These are phyloP conservation scores for Coemansia sp. DNA, from an alignment of 192 early-diverging fungal species.

Conservation along the genomic window DNA sequence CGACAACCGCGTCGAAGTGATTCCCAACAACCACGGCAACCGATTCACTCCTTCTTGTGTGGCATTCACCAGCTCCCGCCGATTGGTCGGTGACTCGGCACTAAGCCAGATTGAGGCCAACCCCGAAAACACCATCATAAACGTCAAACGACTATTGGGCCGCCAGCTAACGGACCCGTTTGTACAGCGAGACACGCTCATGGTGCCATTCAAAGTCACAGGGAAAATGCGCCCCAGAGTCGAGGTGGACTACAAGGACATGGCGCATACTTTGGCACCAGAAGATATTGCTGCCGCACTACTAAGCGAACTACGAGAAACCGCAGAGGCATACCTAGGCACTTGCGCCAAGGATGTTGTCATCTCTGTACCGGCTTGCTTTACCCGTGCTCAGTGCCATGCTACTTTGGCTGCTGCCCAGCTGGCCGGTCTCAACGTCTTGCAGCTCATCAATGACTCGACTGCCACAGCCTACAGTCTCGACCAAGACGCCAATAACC, in stretches of 20 bases:
- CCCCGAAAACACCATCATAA: constrained; percentile 97
- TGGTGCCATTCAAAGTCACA: constrained; percentile 96
- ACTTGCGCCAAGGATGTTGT: constrained; percentile 84
- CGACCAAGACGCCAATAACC: constrained; percentile 88
- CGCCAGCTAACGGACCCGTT: constrained; percentile 87
- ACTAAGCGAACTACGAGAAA: constrained; percentile 97
- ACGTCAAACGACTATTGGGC: constrained; percentile 96
- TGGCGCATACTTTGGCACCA: constrained; percentile 93
- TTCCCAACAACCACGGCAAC: constrained; percentile 99
- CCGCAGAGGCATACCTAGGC: constrained; percentile 91
- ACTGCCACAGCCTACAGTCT: constrained; percentile 98
- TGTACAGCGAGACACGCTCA: constrained; percentile 98
- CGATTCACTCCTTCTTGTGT: constrained; percentile 98
- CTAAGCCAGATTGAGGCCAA: constrained; percentile 99
- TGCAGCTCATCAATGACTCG: constrained; percentile 99
- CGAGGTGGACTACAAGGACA: constrained; percentile 93
- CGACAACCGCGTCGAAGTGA: constrained; percentile 87
- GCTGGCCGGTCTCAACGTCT: constrained; percentile 95
- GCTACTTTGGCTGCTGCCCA: constrained; percentile 99
- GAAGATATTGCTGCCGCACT: constrained; percentile 98
- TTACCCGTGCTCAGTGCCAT: constrained; percentile 99
- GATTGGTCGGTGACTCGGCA: constrained; percentile 97
- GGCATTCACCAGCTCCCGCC: constrained; percentile 93
- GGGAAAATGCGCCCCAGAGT: constrained; percentile 78
- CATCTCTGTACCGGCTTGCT: constrained; percentile 97